Base-by-base conservation (phyloP, 768 basidiomycete species). In the Auriscalpium microsporum region DNA sequence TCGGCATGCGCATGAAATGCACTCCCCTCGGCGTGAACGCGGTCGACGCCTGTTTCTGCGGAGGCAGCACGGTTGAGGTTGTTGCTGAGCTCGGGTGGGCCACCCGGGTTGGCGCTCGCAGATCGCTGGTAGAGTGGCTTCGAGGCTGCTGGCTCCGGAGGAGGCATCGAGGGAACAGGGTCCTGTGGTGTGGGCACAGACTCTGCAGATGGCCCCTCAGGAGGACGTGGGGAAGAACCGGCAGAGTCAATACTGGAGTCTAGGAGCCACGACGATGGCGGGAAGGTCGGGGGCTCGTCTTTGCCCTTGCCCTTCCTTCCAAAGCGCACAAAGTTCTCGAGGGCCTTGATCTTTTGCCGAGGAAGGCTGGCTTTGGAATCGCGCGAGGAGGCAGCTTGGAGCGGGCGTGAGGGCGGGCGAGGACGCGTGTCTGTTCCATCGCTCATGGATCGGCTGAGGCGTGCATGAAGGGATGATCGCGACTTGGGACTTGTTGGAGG, bases 181-280 rank as follows among this genome's bases (percentile, higher is more conserved):
- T 49, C 40, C 4, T 42, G 9, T 19, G 33, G 10, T 9, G 36
- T 7, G 16, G 38, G 36, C 40, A 10, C 42, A 3, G 48, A 3
- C 8, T 34, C 19, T 36, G 57, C 8, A 14, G 33, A 50, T 50
- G 49, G 14, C 9, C 3, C 49, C 19, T 28, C 33, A 4, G 2
- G 23, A 1, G 49, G 16, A 6, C 3, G 13, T 14, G 17, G 40
- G 14, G 40, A 13, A 42, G 13, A 14, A 13, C 14, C 0, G 13
- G 6, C 40, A 13, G 49, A 33, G n/a, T n/a, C n/a, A n/a, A n/a
- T n/a, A n/a, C n/a, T n/a, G n/a, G n/a, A n/a, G 23, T 50, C 35
- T 34, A 36, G 37, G 33, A 54, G 46, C 64, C 64, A 61, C 7
- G 50, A 49, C 10, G 55, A n/a, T 35, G 66, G 64, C 21, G 64